Percentiles rank a stretch among this genome's conserved stretches.
Evolutionary conservation across 352 stramenopile species (phyloP).

Genomic region (Phytophthora litchii): DNA sequence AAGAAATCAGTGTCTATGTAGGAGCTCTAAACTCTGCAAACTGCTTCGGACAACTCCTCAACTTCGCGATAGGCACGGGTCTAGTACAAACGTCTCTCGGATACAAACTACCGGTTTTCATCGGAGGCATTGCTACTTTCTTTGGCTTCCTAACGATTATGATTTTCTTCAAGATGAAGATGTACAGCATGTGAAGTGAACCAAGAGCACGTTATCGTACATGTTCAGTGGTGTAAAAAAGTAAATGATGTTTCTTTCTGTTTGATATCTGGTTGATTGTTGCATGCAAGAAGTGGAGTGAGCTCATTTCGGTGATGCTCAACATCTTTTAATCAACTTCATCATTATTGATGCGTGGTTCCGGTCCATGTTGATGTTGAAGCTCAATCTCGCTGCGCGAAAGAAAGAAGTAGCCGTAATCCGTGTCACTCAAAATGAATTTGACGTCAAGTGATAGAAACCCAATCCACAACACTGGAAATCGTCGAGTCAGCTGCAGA

Average conservation of each 20-base stretch:
- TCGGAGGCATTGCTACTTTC: slow-evolving; percentile 39
- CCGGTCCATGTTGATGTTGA: slow-evolving; percentile 8
- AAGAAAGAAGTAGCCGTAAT: not conserved
- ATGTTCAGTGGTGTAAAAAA: too few species aligned
- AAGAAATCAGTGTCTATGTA: slow-evolving; percentile 50
- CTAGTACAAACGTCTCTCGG: slow-evolving; percentile 40
- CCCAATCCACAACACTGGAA: too few species aligned
- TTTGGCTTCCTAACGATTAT: slow-evolving; percentile 36
- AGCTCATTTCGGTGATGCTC: slow-evolving; percentile 1
- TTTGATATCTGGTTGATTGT: too few species aligned
- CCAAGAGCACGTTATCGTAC: too few species aligned
- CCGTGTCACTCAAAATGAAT: too few species aligned
- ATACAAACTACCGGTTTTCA: slow-evolving; percentile 48
- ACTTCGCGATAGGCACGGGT: slow-evolving; percentile 37
- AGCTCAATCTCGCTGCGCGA: slow-evolving; percentile 1
- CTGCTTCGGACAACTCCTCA: slow-evolving; percentile 45
- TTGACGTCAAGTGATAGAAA: too few species aligned
- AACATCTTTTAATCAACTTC: not conserved
- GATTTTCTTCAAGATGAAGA: slow-evolving; percentile 50
- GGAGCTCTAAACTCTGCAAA: slow-evolving; percentile 58
- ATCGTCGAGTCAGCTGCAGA: too few species aligned
- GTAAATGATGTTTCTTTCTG: too few species aligned
- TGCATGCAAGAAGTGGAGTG: not conserved
- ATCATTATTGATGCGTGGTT: slow-evolving; percentile 27
- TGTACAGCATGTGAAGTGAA: slow-evolving; percentile 38